Evolutionary conservation across 1,284 basidiomycete genomes (phyloP).

Genomic region (Mrakiaceae sp.): DNA sequence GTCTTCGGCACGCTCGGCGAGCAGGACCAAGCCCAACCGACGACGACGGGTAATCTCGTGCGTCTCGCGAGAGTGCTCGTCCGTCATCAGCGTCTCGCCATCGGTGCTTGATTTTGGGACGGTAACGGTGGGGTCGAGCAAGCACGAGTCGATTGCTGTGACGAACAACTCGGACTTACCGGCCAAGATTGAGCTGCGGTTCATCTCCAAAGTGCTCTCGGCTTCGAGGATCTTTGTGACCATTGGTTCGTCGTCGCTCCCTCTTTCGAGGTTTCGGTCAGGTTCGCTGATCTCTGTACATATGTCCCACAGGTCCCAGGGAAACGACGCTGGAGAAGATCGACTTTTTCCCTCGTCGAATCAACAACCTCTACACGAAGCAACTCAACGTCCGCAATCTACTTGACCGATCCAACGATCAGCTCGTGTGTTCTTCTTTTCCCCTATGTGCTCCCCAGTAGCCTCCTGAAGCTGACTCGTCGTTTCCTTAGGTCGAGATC

Average conservation of each 20-base stretch:
- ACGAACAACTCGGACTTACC: conserved; percentile 37
- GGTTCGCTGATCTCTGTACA: background rate
- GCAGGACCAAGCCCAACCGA: background rate
- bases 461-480: too few species aligned
- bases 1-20: conserved; percentile 13
- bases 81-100: conserved; percentile 35
- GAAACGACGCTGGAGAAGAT: conserved; percentile 39
- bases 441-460: conserved; percentile 32
- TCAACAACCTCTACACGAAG: conserved; percentile 41
- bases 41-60: conserved; percentile 33
- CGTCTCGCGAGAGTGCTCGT: conserved; percentile 38
- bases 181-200: conserved; percentile 39
- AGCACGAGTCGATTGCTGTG: conserved; percentile 34
- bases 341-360: conserved; percentile 41
- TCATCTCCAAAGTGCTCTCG: conserved; percentile 41
- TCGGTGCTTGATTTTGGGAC: conserved; percentile 40
- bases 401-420: conserved; percentile 28
- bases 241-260: conserved; percentile 24
- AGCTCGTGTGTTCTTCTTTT: background rate
- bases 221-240: conserved; percentile 39
- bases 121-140: conserved; percentile 40
- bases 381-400: conserved; percentile 38
- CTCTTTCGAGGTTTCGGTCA: background rate
- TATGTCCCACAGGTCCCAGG: conserved; percentile 24
- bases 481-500: conserved; percentile 32